Conservation (phyloP, 257 asterid genomes). For the Verbascum thapsus region DNA sequence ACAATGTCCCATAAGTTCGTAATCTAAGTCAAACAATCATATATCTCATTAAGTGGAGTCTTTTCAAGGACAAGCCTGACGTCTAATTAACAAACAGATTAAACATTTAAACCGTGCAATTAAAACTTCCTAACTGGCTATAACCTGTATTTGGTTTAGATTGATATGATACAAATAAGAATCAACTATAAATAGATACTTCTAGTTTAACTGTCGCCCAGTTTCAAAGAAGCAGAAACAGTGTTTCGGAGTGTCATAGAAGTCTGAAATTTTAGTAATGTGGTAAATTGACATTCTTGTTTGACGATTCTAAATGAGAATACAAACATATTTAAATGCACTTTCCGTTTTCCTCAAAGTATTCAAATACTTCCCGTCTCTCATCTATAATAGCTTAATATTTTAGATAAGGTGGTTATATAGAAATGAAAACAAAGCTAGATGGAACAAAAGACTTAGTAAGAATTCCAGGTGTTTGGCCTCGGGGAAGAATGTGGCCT, state of each 20-base stretch:
- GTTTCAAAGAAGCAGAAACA: slow-evolving; percentile 18
- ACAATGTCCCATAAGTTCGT: slow-evolving; percentile 70
- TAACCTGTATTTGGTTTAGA: neutral
- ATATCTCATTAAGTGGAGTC: slow-evolving; percentile 30
- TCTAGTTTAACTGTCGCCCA: neutral
- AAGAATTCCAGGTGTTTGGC: neutral
- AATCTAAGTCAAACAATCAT: slow-evolving; percentile 48
- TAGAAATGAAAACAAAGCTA: neutral
- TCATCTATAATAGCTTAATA: neutral
- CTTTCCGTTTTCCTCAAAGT: neutral
- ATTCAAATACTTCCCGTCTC: too few species aligned
- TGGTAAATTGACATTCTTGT: neutral
- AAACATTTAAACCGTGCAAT: neutral
- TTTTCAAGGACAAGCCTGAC: slow-evolving; percentile 9
- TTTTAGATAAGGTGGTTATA: neutral
- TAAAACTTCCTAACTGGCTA: neutral
- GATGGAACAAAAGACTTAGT: too few species aligned
- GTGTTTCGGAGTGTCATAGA: neutral
- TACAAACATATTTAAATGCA: neutral
- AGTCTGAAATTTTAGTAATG: neutral
- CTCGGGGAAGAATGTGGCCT: neutral
- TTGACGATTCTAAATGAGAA: slow-evolving; percentile 10
- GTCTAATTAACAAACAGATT: slow-evolving; percentile 10
- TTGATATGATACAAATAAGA: slow-evolving; percentile 1
- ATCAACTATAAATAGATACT: neutral